phyloP scores from a whole-genome alignment of 2,329 filamentous ascomycete species.

The Chalaropsis ovoidea region DNA sequence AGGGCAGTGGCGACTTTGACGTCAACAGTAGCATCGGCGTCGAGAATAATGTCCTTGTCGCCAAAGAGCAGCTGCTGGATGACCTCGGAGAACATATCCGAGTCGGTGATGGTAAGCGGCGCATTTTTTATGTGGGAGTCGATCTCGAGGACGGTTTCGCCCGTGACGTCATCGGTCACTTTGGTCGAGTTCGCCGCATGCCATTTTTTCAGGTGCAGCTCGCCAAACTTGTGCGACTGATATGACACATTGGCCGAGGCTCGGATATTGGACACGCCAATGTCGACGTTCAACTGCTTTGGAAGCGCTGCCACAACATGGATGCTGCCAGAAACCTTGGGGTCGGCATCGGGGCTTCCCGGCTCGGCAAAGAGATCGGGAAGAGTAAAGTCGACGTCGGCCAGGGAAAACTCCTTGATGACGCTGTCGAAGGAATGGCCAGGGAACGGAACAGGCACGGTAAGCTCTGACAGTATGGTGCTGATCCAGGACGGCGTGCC shows the following conservation, averaged over 20 bases:
- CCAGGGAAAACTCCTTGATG: conserved; percentile 78
- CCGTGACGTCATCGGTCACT: conserved; percentile 43
- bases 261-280: conserved; percentile 66
- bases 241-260: conserved; percentile 76
- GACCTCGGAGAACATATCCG: conserved; percentile 67
- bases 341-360: conserved; percentile 59
- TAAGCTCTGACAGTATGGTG: conserved; percentile 69
- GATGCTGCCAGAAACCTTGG: conserved; percentile 73
- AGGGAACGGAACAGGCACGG: conserved; percentile 73
- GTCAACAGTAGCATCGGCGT: conserved; percentile 70
- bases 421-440: conserved; percentile 71
- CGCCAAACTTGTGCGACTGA: conserved; percentile 64
- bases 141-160: conserved; percentile 58
- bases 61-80: conserved; percentile 74
- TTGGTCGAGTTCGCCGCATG: conserved; percentile 73
- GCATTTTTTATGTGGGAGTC: conserved; percentile 66
- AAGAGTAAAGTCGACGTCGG: conserved; percentile 74
- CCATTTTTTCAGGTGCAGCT: conserved; percentile 71
- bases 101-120: conserved; percentile 72
- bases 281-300: conserved; percentile 72
- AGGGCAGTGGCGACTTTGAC: conserved; percentile 72
- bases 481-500: conserved; percentile 69
- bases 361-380: conserved; percentile 73
- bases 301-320: conserved; percentile 70
- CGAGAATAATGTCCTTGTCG: conserved; percentile 55